phyloP scores from a whole-genome alignment of 805 yeast species.

The Kodamaea leandrae region DNA sequence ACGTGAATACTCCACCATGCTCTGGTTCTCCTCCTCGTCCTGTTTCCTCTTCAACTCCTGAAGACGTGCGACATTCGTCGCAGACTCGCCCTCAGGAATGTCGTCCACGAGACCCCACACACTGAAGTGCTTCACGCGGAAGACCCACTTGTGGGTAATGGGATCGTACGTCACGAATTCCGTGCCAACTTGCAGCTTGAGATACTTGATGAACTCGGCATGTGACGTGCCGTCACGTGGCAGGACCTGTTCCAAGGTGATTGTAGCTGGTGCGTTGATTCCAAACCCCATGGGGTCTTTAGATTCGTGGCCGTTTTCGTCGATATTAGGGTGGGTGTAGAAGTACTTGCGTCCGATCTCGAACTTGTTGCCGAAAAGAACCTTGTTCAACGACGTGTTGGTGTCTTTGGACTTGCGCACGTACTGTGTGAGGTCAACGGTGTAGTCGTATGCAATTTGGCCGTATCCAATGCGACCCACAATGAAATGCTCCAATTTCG shows the following conservation, averaged over 20 bases:
- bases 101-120: slow-evolving; percentile 87
- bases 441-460: slow-evolving; percentile 59
- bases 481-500: slow-evolving; percentile 59
- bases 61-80: slow-evolving; percentile 30
- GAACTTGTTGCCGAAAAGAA: slow-evolving; percentile 34
- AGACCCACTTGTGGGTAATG: slow-evolving; percentile 70
- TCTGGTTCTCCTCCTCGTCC: slow-evolving; percentile 43
- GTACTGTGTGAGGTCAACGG: slow-evolving; percentile 65
- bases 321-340: slow-evolving; percentile 7
- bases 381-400: slow-evolving; percentile 38
- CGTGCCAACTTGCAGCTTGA: slow-evolving; percentile 62
- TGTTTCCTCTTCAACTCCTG: slow-evolving; percentile 30
- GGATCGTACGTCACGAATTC: slow-evolving; percentile 80
- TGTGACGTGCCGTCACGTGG: slow-evolving; percentile 48
- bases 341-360: slow-evolving; percentile 33
- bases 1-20: slow-evolving; percentile 26
- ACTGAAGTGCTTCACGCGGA: slow-evolving; percentile 87
- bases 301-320: slow-evolving; percentile 33
- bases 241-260: slow-evolving; percentile 59
- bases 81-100: slow-evolving; percentile 39
- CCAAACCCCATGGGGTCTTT: slow-evolving; percentile 69
- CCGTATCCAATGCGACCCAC: slow-evolving; percentile 70
- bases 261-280: slow-evolving; percentile 72
- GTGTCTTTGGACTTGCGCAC: slow-evolving; percentile 37
- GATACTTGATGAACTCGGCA: slow-evolving; percentile 46